phyloP scores from a whole-genome alignment of 2,329 filamentous ascomycete genomes.

The Colletotrichum somersetense region DNA sequence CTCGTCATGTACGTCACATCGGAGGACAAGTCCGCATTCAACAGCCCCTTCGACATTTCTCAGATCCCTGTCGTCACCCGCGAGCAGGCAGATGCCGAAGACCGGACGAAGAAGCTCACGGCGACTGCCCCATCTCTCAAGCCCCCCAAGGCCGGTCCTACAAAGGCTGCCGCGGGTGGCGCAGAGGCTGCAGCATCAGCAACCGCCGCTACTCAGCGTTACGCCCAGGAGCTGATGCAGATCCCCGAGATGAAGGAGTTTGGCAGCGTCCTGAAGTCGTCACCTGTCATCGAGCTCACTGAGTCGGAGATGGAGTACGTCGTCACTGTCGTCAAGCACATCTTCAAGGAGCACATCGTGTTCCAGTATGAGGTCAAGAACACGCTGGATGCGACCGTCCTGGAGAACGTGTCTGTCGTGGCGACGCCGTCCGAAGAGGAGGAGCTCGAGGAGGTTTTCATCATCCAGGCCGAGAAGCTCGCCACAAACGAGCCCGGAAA shows the following conservation, averaged over 20 bases:
- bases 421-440: slow-evolving; percentile 86
- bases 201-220: slow-evolving; percentile 86
- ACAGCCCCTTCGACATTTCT: slow-evolving; percentile 88
- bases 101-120: slow-evolving; percentile 96
- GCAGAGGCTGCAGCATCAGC: slow-evolving; percentile 83
- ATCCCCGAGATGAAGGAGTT: slow-evolving; percentile 94
- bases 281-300: slow-evolving; percentile 86
- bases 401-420: slow-evolving; percentile 89
- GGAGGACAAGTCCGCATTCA: slow-evolving; percentile 87
- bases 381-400: slow-evolving; percentile 88
- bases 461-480: slow-evolving; percentile 88
- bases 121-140: slow-evolving; percentile 94
- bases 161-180: slow-evolving; percentile 76
- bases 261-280: slow-evolving; percentile 92
- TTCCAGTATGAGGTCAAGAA: slow-evolving; percentile 98
- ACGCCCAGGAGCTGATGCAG: slow-evolving; percentile 85
- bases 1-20: slow-evolving; percentile 98
- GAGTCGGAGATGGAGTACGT: slow-evolving; percentile 99
- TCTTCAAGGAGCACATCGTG: slow-evolving; percentile 97
- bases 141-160: slow-evolving; percentile 83
- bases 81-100: slow-evolving; percentile 95
- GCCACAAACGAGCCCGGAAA: slow-evolving; percentile 88
- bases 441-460: slow-evolving; percentile 90
- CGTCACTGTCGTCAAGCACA: slow-evolving; percentile 92
- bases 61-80: slow-evolving; percentile 93